phyloP scores from a whole-genome alignment of 2,329 filamentous ascomycete species.

The Penicillium brasilianum region DNA sequence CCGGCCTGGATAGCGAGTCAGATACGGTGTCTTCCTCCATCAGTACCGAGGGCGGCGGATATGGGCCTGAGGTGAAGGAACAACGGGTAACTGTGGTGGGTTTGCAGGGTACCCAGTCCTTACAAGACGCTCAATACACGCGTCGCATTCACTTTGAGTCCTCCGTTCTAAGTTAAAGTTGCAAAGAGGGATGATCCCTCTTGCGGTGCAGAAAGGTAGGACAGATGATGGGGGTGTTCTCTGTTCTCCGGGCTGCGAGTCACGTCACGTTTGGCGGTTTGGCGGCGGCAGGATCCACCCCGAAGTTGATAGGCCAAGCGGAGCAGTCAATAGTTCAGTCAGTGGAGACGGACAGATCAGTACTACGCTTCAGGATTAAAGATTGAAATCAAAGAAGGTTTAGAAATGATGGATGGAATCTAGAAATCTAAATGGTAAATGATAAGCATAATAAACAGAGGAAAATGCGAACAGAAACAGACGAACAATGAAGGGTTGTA shows the following conservation, averaged over 20 bases:
- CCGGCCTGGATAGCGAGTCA: conserved; percentile 26
- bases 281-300: conserved; percentile 24
- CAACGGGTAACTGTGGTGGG: background rate
- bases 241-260: conserved; percentile 21
- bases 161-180: background rate
- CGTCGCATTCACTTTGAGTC: background rate
- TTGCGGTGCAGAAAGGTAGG: conserved; percentile 10
- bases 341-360: background rate
- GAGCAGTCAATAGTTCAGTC: conserved; percentile 1
- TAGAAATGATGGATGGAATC: background rate
- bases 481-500: background rate
- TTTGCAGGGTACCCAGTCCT: conserved; percentile 7
- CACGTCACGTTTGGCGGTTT: conserved; percentile 27
- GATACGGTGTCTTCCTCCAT: conserved; percentile 41
- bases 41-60: conserved; percentile 14
- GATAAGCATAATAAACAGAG: conserved; percentile 3
- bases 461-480: background rate
- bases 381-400: background rate
- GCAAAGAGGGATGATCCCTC: conserved; percentile 12
- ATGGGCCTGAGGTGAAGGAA: conserved; percentile 3
- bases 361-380: background rate
- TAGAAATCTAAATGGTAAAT: background rate
- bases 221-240: conserved; percentile 7
- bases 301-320: conserved; percentile 22
- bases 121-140: background rate